These are phyloP conservation scores for Larix kaempferi DNA, from an alignment of 75 land plant species.

Conservation along the genomic window DNA sequence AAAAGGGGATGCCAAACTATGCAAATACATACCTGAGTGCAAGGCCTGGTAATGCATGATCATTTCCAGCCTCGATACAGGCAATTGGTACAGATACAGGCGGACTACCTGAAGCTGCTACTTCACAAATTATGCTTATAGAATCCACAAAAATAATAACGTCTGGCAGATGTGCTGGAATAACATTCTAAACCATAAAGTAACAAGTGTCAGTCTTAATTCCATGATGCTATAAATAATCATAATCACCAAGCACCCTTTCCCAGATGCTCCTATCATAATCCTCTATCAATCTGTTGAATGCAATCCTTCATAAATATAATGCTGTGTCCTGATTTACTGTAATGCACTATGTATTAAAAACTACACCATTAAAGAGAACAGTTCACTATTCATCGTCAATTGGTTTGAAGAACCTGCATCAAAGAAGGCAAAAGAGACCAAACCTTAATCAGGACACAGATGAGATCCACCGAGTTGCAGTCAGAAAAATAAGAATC, in stretches of 20 bases:
- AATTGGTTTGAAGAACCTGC: neutral
- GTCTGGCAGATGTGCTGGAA: slow-evolving; percentile 73
- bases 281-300: neutral
- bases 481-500: slow-evolving; percentile 84
- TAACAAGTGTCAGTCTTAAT: neutral
- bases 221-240: neutral
- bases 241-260: neutral
- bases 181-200: slow-evolving; percentile 54
- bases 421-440: neutral
- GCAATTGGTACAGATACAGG: slow-evolving; percentile 73
- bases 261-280: neutral
- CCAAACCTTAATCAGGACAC: slow-evolving; percentile 87
- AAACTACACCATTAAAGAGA: neutral
- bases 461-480: slow-evolving; percentile 88
- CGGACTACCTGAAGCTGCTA: slow-evolving; percentile 56
- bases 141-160: slow-evolving; percentile 82
- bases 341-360: neutral
- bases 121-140: slow-evolving; percentile 83
- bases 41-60: slow-evolving; percentile 77
- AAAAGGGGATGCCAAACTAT: no score
- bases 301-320: neutral
- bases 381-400: neutral
- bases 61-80: slow-evolving; percentile 86
- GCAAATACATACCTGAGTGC: slow-evolving; percentile 63
- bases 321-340: neutral